phyloP scores from a whole-genome alignment of 2,329 filamentous ascomycete genomes.

The Colletotrichum eleusines region DNA sequence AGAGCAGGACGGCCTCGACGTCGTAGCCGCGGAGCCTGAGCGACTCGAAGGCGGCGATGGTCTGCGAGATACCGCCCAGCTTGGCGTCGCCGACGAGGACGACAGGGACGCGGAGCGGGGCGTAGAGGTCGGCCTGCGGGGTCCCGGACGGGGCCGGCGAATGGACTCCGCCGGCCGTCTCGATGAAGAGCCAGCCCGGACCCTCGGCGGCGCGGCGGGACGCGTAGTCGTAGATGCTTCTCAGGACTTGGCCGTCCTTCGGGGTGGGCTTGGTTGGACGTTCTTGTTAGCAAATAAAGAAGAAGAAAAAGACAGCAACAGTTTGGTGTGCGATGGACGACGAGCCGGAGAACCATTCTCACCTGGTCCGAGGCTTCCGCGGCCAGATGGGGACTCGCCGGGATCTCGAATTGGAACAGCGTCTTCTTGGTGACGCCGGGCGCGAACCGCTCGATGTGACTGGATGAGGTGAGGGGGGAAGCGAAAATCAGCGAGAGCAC shows the following conservation, averaged over 20 bases:
- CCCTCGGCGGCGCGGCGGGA: conserved; percentile 55
- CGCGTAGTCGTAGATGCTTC: conserved; percentile 60
- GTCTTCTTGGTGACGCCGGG: conserved; percentile 63
- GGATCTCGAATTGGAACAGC: conserved; percentile 78
- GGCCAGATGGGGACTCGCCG: conserved; percentile 83
- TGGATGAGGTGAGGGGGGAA: conserved; percentile 47
- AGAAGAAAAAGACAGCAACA: too few relatives aligned
- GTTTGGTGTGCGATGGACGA: not conserved
- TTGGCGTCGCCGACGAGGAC: conserved; percentile 81
- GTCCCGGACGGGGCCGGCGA: conserved; percentile 82
- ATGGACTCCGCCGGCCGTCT: conserved; percentile 86
- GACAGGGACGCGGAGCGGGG: conserved; percentile 78
- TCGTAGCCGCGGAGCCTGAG: conserved; percentile 83
- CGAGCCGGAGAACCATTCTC: conserved; percentile 44
- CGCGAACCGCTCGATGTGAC: conserved; percentile 73
- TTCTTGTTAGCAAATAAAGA: not conserved
- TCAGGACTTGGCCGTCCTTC: conserved; percentile 64
- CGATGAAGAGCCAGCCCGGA: conserved; percentile 75
- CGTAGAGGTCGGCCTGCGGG: conserved; percentile 82
- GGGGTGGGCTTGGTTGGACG: conserved; percentile 49
- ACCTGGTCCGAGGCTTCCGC: conserved; percentile 62
- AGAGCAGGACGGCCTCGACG: conserved; percentile 76
- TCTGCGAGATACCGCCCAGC: conserved; percentile 83
- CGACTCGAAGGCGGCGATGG: conserved; percentile 85
- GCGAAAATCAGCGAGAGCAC: conserved; percentile 7